Base-by-base conservation (phyloP, 257 asterid genomes). In the Ehretia macrophylla region DNA sequence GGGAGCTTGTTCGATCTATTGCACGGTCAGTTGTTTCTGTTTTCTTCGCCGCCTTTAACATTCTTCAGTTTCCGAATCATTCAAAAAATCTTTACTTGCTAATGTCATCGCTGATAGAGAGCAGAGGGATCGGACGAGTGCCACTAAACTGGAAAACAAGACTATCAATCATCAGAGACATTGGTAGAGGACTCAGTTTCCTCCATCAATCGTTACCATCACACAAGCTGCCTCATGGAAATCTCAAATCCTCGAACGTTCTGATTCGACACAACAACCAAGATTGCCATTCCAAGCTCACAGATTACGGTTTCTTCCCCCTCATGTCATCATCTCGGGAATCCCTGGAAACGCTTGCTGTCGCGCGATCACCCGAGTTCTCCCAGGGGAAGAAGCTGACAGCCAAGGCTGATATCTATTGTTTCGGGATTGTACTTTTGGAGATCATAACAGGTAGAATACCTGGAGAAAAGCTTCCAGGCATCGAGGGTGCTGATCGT, bases 161-260 rank as follows among this genome's bases (percentile, higher is more conserved):
- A 63, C 64, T 83, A 45, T 60, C 75, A 60, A 74, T 87, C 69
- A 79, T 87, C 40, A 79, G 69, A 18, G 91, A 81, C 49, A 70
- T 79, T 14, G 91, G 94, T 17, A 71, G 64, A 32, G 91, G 76
- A 4, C 13, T 87, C 4, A 74, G 68, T 51, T 75, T 66, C 62
- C 85, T 87, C 27, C 87, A 87, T 17, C 67, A 65, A 12, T 55
- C 75, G 32, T 55, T 76, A 68, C 64, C 59, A 35, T 67, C 77
- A 6, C 74, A 67, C 27, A 77, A 78, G 57, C 81, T 76, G 2
- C 81, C 78, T 16, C 96, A 87, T n/a, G 91, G 83, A 20, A 83
- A 85, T 77, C 87, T 87, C 61, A 77, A 80, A 53, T 87, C 96
- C 0, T 72, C 86, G 48, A 87, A 80, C 27, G 73, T 84, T 11